A percentile compares a stretch with the other conserved stretches of the same genome.
These are phyloP conservation scores for Fusarium sp. DNA, from an alignment of 2,329 filamentous ascomycete species.

Conservation along the genomic window DNA sequence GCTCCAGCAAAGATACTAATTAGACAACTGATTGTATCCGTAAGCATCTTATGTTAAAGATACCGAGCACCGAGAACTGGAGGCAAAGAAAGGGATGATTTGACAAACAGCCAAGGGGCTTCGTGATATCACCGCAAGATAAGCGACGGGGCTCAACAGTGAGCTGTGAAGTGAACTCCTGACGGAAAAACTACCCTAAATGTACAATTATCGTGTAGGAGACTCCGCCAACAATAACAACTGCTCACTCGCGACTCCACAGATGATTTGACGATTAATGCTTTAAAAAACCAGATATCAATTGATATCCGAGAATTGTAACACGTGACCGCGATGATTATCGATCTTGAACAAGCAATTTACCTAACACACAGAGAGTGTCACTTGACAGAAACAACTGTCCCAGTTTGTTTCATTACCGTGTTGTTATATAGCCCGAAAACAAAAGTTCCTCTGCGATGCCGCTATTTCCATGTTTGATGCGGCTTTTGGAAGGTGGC, in stretches of 20 bases:
- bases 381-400: constrained; percentile 8
- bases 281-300: not conserved
- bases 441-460: constrained; percentile 25
- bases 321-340: constrained; percentile 11
- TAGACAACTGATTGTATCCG: constrained; percentile 8
- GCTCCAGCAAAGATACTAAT: constrained; percentile 5
- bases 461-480: constrained; percentile 22
- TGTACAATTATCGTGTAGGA: not conserved
- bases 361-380: not conserved
- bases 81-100: constrained; percentile 10
- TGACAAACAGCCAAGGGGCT: constrained; percentile 12
- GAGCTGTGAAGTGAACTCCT: constrained; percentile 22
- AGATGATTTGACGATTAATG: not conserved
- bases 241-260: not conserved
- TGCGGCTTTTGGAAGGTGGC: constrained; percentile 33
- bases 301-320: not conserved
- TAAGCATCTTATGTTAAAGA: constrained; percentile 9
- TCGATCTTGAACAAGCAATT: not conserved
- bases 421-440: constrained; percentile 1
- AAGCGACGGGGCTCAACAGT: constrained; percentile 32
- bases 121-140: constrained; percentile 32
- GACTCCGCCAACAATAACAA: not conserved
- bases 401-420: constrained; percentile 15
- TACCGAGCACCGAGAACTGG: constrained; percentile 9
- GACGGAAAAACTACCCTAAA: not conserved